Evolutionary conservation across 179 eudicot genomes (phyloP), one percentile per base, ranked within the genome.

Genomic region (Sideroxylon spinosum): DNA sequence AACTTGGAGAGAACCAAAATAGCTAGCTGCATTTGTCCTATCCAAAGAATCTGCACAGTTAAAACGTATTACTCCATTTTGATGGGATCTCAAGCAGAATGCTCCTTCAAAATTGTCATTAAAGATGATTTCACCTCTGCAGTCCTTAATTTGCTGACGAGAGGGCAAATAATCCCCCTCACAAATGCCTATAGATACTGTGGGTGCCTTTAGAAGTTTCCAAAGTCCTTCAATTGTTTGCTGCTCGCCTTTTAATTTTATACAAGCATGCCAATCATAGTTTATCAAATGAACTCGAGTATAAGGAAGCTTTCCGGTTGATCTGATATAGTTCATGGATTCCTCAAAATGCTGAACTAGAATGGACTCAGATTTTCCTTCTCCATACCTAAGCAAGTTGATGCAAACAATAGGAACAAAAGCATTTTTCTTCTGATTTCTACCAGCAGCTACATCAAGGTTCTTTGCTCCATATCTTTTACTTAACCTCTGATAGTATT

Each of bases 31-130:
- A 86, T 95, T 95, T 75, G 98, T 95, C 84, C 98, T 86, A 79
- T 95, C 98, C 89, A 95, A 86, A 26, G 98, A 95, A 86, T 95
- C 98, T 11, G 98, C 98, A 80, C 98, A 95, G 74, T 95, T 95
- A 77, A 88, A 95, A 78, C 98, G 98, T 82, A 95, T 83, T 55
- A 90, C 95, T 76, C 98, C 98, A 84, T 89, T 93, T 87, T 95
- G 98, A 48, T 91, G 97, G 76, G 92, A 84, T 84, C 98, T 86
- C 84, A 95, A 83, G 87, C 97, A 93, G 87, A 87, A 95, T 55
- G 94, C 97, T 80, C 98, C 97, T 72, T 84, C 89, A 73, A 75
- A 74, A 81, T 90, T 97, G 81, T 87, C 88, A 28, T 84, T 86
- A 76, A 63, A 87, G 55, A 95, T 86, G 71, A 95, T 82, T 91